These are phyloP conservation scores for Phaseolus lunatus DNA, from an alignment of 306 rosid species.

Conservation along the genomic window DNA sequence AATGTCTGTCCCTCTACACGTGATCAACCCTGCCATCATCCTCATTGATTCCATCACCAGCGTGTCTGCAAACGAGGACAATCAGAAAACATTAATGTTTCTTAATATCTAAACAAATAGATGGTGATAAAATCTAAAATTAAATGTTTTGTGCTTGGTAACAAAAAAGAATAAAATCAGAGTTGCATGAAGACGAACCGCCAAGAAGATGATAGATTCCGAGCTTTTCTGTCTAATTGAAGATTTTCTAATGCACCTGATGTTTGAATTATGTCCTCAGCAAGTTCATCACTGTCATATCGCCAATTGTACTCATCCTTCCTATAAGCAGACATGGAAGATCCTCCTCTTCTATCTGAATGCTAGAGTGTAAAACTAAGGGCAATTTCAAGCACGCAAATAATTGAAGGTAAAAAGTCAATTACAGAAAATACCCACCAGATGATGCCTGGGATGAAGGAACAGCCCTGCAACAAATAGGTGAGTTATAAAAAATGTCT, in stretches of 20 bases:
- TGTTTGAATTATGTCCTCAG: constrained; percentile 85
- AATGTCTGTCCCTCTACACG: constrained; percentile 51
- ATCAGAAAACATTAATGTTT: constrained; percentile 29
- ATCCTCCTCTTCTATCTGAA: constrained; percentile 97
- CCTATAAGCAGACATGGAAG: constrained; percentile 80
- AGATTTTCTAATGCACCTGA: constrained; percentile 93
- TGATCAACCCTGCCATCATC: constrained; percentile 86
- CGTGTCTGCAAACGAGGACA: constrained; percentile 64
- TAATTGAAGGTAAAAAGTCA: constrained; percentile 26
- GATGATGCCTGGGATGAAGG: constrained; percentile 85
- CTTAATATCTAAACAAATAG: constrained; percentile 29
- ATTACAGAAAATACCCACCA: constrained; percentile 66
- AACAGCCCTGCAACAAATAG: constrained; percentile 70
- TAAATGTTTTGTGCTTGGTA: background rate
- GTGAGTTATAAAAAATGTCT: constrained; percentile 31
- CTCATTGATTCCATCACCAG: constrained; percentile 74
- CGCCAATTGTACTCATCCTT: constrained; percentile 98
- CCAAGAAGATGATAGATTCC: constrained; percentile 98
- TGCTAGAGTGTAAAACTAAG: constrained; percentile 56
- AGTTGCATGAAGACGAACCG: constrained; percentile 67
- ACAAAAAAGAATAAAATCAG: background rate
- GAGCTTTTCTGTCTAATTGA: constrained; percentile 95
- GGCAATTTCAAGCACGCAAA: constrained; percentile 45
- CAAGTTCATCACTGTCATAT: constrained; percentile 82
- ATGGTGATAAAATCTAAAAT: constrained; percentile 2